Percentiles rank a stretch among this genome's conserved stretches.
phyloP scores from a whole-genome alignment of 192 early-diverging fungal species.

The Backusella tarrabulga region DNA sequence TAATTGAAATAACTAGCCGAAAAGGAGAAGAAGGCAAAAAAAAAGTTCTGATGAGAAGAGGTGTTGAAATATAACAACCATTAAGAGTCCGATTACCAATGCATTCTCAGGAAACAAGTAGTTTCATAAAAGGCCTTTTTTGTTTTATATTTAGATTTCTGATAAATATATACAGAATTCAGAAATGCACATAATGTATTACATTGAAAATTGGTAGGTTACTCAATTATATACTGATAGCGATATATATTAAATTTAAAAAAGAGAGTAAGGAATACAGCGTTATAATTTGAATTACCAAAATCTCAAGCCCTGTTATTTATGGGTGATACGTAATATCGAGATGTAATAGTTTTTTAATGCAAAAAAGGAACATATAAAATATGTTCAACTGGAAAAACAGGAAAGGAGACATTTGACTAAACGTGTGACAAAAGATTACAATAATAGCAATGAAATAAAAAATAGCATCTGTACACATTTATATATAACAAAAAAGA shows the following conservation, averaged over 20 bases:
- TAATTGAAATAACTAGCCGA: not conserved
- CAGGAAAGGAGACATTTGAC: not conserved
- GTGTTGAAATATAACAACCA: not conserved
- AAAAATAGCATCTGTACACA: not conserved
- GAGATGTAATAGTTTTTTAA: too few species aligned
- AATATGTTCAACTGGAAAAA: not conserved
- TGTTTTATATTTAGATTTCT: not conserved
- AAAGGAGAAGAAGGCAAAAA: not conserved
- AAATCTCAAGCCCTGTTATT: not conserved
- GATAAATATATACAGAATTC: not conserved
- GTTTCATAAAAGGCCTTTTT: not conserved
- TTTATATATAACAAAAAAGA: not conserved
- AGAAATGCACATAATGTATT: not conserved
- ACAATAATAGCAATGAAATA: not conserved
- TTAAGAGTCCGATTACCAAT: not conserved
- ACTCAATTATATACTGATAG: not conserved
- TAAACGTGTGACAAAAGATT: not conserved
- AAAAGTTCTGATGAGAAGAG: not conserved
- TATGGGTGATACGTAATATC: not conserved
- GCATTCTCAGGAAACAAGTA: not conserved
- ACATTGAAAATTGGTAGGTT: not conserved
- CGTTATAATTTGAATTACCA: not conserved
- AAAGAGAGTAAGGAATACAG: not conserved
- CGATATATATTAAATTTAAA: not conserved
- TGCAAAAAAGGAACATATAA: not conserved